These are phyloP conservation scores for Phytomonas serpens DNA, from an alignment of 208 protist genomes.

Conservation along the genomic window DNA sequence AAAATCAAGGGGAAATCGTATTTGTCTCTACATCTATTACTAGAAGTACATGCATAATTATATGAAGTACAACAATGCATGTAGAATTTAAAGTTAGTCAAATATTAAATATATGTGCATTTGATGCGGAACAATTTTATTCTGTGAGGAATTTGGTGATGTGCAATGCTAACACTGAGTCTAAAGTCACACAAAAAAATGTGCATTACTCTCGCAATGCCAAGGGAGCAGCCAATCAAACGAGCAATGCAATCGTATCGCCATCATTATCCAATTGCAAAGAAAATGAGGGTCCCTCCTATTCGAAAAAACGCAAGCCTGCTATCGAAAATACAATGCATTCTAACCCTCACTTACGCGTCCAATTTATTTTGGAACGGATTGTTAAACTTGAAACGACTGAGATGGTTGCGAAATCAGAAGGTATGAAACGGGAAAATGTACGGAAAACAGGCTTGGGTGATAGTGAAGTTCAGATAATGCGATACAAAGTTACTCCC, in stretches of 20 bases:
- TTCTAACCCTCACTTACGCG: conserved; percentile 23
- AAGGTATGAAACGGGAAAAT: conserved; percentile 12
- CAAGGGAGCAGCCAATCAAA: not conserved
- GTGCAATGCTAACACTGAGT: not conserved
- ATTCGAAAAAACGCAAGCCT: not conserved
- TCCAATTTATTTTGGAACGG: conserved; percentile 71
- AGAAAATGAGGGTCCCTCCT: not conserved
- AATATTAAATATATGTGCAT: conserved; percentile 38
- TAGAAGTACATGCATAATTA: not conserved
- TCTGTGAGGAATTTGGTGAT: conserved; percentile 53
- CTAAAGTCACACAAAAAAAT: not conserved
- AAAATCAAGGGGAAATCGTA: not conserved
- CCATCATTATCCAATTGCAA: not conserved
- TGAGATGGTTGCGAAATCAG: conserved; percentile 18
- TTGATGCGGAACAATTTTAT: conserved; percentile 72
- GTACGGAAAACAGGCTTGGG: not conserved
- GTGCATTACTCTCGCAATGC: not conserved
- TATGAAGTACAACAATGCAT: conserved; percentile 40
- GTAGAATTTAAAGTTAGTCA: conserved; percentile 61
- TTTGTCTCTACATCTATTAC: not conserved
- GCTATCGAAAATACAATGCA: not conserved
- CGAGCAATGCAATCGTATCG: not conserved
- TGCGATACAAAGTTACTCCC: not conserved
- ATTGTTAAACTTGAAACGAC: conserved; percentile 58
- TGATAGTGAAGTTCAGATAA: conserved; percentile 50